These are phyloP conservation scores for Thermochaetoides thermophila DNA, from an alignment of 495 filamentous ascomycete species.

Conservation along the genomic window DNA sequence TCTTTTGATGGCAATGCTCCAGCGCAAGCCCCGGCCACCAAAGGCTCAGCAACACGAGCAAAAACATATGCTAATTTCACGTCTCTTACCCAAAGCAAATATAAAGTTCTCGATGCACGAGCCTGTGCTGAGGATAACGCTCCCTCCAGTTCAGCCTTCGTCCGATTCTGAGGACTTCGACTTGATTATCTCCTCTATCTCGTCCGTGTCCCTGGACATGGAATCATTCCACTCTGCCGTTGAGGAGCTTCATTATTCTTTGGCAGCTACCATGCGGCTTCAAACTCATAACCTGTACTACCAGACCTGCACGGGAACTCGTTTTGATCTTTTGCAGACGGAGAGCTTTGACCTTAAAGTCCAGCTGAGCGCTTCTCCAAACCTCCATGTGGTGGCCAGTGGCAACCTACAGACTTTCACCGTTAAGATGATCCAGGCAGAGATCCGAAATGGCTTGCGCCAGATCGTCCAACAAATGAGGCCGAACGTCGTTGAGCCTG, in stretches of 20 bases:
- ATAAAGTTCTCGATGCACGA: slow-evolving; percentile 95
- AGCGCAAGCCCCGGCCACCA: slow-evolving; percentile 37
- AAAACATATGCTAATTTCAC: slow-evolving; percentile 66
- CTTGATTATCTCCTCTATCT: slow-evolving; percentile 84
- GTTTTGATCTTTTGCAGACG: slow-evolving; percentile 72
- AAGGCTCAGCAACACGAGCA: slow-evolving; percentile 29
- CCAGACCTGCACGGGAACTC: slow-evolving; percentile 64
- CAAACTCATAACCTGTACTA: slow-evolving; percentile 90
- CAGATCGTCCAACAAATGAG: slow-evolving; percentile 77
- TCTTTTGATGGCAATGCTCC: slow-evolving; percentile 61
- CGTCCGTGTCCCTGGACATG: slow-evolving; percentile 77
- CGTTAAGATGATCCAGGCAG: slow-evolving; percentile 74
- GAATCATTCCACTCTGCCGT: slow-evolving; percentile 87
- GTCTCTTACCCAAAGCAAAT: slow-evolving; percentile 82
- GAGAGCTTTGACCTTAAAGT: slow-evolving; percentile 77
- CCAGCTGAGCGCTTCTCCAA: slow-evolving; percentile 69
- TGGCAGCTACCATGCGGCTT: slow-evolving; percentile 67
- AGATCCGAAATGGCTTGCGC: slow-evolving; percentile 82
- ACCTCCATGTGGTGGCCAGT: slow-evolving; percentile 66
- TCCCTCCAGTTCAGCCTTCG: slow-evolving; percentile 50
- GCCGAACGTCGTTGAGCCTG: slow-evolving; percentile 42
- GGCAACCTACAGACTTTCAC: slow-evolving; percentile 77
- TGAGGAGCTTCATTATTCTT: slow-evolving; percentile 71
- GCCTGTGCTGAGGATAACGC: slow-evolving; percentile 75
- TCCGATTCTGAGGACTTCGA: slow-evolving; percentile 71